A percentile compares a stretch with the other conserved stretches of the same genome.
Conservation (phyloP, 2,329 filamentous ascomycete genomes). For the Furcasterigmium furcatum region DNA sequence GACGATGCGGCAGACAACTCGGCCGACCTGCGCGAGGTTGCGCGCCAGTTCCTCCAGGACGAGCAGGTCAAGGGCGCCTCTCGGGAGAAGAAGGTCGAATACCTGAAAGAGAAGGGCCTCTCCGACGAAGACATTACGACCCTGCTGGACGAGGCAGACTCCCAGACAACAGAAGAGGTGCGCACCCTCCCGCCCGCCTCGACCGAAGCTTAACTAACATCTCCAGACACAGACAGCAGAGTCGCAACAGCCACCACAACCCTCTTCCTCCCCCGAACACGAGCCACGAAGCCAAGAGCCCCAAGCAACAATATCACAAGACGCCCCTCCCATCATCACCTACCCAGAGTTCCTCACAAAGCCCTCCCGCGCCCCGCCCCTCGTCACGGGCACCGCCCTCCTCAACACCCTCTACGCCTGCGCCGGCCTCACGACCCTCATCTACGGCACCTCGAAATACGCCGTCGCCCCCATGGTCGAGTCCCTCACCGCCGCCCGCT, state of each 20-base stretch:
- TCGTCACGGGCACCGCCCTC: conserved; percentile 59
- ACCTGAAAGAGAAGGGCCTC: conserved; percentile 76
- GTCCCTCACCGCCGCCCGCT: conserved; percentile 46
- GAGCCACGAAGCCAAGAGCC: conserved; percentile 1
- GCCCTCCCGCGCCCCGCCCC: conserved; percentile 50
- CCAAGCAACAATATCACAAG: conserved; percentile 1
- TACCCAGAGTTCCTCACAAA: conserved; percentile 68
- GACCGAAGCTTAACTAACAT: conserved; percentile 2
- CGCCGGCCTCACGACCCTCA: conserved; percentile 53
- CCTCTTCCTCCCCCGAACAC: conserved; percentile 5
- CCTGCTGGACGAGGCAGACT: conserved; percentile 44
- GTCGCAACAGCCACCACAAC: conserved; percentile 4
- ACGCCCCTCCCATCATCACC: conserved; percentile 57
- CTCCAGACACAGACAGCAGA: conserved; percentile 1
- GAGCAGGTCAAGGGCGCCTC: conserved; percentile 67
- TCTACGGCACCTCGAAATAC: conserved; percentile 71
- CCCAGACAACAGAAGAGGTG: neutral
- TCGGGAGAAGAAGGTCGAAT: conserved; percentile 69
- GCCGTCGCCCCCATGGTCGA: conserved; percentile 62
- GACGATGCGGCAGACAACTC: conserved; percentile 13
- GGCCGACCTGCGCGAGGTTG: conserved; percentile 53
- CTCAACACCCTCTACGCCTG: conserved; percentile 58
- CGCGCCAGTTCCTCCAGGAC: conserved; percentile 72
- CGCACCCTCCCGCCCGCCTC: neutral
- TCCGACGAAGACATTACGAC: conserved; percentile 62